Conservation (phyloP, 441 rosid genomes). For the Kokia cookei region DNA sequence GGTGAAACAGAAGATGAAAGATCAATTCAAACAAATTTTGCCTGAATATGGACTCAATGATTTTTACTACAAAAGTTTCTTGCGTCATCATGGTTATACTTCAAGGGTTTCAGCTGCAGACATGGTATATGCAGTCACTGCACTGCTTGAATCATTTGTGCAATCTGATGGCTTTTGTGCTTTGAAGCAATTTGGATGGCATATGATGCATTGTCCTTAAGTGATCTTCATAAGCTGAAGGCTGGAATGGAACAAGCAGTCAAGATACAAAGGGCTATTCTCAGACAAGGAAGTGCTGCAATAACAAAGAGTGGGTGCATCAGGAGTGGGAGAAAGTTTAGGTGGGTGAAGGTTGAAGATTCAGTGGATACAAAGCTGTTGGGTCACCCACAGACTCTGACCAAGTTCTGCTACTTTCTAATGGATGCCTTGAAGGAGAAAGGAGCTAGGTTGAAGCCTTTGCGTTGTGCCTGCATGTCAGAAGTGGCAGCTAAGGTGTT, state of each 20-base stretch:
- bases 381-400: constrained; percentile 93
- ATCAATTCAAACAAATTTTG: constrained; percentile 71
- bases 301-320: constrained; percentile 75
- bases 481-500: constrained; percentile 68
- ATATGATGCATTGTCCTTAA: constrained; percentile 74
- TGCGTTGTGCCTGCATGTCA: constrained; percentile 73
- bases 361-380: constrained; percentile 66
- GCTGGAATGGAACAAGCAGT: constrained; percentile 91
- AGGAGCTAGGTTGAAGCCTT: constrained; percentile 87
- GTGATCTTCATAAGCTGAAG: constrained; percentile 62
- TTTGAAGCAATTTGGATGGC: constrained; percentile 83
- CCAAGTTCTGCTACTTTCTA: constrained; percentile 85
- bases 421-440: constrained; percentile 97
- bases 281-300: constrained; percentile 91
- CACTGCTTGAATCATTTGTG: constrained; percentile 89
- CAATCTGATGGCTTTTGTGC: constrained; percentile 69
- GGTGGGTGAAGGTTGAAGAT: constrained; percentile 94
- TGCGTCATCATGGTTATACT: constrained; percentile 80
- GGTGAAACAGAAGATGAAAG: constrained; percentile 79
- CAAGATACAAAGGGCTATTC: constrained; percentile 78
- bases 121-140: constrained; percentile 86
- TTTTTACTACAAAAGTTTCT: constrained; percentile 76
- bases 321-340: constrained; percentile 83
- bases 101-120: constrained; percentile 96
- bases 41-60: constrained; percentile 86